Evolutionary conservation across 2,329 filamentous ascomycete species (phyloP), one percentile per base, ranked within the genome.

Genomic region (Hyphodiscus sp.): DNA sequence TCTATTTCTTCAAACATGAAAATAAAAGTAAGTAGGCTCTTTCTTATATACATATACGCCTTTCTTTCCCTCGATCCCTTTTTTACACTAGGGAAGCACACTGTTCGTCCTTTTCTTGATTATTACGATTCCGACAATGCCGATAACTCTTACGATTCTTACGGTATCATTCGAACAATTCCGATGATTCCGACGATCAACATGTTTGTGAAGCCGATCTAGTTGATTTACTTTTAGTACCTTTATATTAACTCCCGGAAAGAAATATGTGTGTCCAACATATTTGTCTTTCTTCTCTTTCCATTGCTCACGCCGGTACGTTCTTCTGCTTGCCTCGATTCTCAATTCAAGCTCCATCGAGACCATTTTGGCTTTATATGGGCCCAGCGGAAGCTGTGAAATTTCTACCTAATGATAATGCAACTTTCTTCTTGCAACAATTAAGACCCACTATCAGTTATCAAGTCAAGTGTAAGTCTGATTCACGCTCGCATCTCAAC

Each of bases 201-300:
- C 16, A 30, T 41, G 15, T 38, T 51, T 4, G 15, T 44, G 20
- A 48, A 53, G 2, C 46, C 56, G 11, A 7, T 59, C 15, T 44
- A 42, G 8, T 49, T 61, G 3, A 49, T 53, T 30, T 54, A 59
- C 20, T 74, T 75, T 57, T 74, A 71, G 70, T 6, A 60, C 72
- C 7, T 75, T 74, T 56, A 65, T 73, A 20, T 68, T 76, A 69
- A 73, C 70, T 0, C 66, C 71, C 1, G 66, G 61, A 46, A n/a
- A n/a, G 73, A 76, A 58, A 76, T 74, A 53, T 57, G 70, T 9
- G 65, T 71, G 11, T 66, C 71, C 53, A 74, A 75, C 55, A 62
- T 65, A 6, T 69, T 73, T 47, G 65, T 74, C 20, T 41, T 73
- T 1, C 9, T 57, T 15, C 42, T 54, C 15, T 41, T 58, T 20